Evolutionary conservation across 495 filamentous ascomycete species (phyloP), one percentile per base, ranked within the genome.

Genomic region (Parathielavia hyrcaniae): DNA sequence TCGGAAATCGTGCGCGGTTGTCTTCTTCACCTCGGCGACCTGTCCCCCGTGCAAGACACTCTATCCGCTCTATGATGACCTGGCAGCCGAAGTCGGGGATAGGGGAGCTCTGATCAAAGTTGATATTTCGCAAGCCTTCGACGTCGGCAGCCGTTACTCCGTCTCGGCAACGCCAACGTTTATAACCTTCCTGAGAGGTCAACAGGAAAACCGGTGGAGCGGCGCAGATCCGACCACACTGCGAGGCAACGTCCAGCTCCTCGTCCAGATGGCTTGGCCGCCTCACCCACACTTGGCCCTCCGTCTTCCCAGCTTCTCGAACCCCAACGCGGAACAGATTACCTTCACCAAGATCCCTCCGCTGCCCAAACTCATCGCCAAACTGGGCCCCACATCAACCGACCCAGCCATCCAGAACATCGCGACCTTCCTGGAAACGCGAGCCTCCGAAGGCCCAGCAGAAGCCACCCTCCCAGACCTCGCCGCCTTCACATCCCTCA

Each of bases 21-120:
- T 96, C 59, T 97, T 96, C 78, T 97, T 97, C 72, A 97, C 92
- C 2, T 91, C 87, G 11, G 78, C 87, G 4, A 93, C 85, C 30
- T 97, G 92, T 65, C 81, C 84, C 1, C 90, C 92, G 4, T 97
- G 92, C 79, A 90, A 85, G 70, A 71, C 81, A 14, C 79, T 95
- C 6, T 92, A 96, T 63, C 91, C 91, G 17, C 73, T 85, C 7
- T 97, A 90, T 64, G 86, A 95, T 53, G 77, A 87, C 57, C 77
- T 97, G 1, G 91, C 92, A 13, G 81, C 77, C 34, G 86, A 92
- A 62, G 79, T 83, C 23, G 85, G 84, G n/a, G 75, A 78, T 41
- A 86, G 82, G 64, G 84, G 83, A 9, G 69, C 82, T 10, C 78
- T 96, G 23, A 86, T 97, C 70, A 96, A 92, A 65, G 87, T 93